Percentiles rank a stretch among this genome's conserved stretches.
Conservation (phyloP, 2,329 filamentous ascomycete species). For the Raffaelea albimanens region DNA sequence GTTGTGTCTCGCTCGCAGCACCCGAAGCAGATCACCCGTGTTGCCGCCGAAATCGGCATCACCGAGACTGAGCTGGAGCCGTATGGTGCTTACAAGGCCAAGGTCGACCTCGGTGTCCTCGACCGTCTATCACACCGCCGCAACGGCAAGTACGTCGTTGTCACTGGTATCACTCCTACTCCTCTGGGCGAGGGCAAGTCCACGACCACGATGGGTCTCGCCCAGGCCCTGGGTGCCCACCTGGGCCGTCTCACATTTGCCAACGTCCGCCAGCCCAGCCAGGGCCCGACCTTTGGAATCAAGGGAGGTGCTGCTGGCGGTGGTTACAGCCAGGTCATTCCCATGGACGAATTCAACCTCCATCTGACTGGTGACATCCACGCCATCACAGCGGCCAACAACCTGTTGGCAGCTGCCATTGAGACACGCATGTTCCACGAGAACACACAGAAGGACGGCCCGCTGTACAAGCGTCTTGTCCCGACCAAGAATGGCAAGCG, state of each 20-base stretch:
- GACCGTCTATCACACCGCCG: slow-evolving; percentile 78
- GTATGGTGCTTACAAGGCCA: slow-evolving; percentile 92
- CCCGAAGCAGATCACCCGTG: slow-evolving; percentile 80
- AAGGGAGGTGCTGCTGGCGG: slow-evolving; percentile 96
- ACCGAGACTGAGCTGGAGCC: slow-evolving; percentile 83
- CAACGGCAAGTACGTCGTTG: slow-evolving; percentile 84
- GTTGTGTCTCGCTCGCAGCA: slow-evolving; percentile 79
- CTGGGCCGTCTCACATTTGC: slow-evolving; percentile 83
- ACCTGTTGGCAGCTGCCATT: slow-evolving; percentile 88
- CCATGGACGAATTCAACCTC: slow-evolving; percentile 99
- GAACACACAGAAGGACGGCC: slow-evolving; percentile 81
- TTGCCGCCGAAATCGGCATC: slow-evolving; percentile 84
- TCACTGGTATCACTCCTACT: slow-evolving; percentile 93
- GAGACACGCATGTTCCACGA: slow-evolving; percentile 99
- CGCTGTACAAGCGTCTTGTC: slow-evolving; percentile 80
- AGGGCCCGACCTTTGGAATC: slow-evolving; percentile 97
- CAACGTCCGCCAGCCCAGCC: slow-evolving; percentile 93
- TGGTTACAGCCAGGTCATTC: slow-evolving; percentile 97
- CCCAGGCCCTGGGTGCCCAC: slow-evolving; percentile 85
- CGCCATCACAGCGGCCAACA: slow-evolving; percentile 94
- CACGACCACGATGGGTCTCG: slow-evolving; percentile 91
- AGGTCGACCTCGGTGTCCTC: slow-evolving; percentile 75
- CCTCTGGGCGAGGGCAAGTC: slow-evolving; percentile 97
- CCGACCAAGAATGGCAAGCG: slow-evolving; percentile 85
- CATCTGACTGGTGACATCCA: slow-evolving; percentile 97